Conservation (phyloP, 1,139 yeast genomes). For the Suhomyces kunorum region DNA sequence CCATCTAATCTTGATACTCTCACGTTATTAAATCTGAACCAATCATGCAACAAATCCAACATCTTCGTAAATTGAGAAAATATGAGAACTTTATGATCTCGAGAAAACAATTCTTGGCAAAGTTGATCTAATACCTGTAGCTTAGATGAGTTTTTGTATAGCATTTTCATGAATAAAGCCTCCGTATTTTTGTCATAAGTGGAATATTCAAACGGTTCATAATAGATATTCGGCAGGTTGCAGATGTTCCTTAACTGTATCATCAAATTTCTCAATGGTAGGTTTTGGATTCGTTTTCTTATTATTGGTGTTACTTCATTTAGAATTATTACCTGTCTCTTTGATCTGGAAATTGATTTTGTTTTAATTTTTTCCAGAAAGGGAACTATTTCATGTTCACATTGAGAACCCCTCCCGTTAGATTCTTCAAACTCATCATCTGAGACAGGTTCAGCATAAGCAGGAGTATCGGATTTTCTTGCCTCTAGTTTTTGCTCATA, state of each 20-base stretch:
- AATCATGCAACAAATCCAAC: constrained; percentile 75
- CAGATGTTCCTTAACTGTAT: constrained; percentile 86
- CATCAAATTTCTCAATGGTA: constrained; percentile 59
- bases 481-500: constrained; percentile 7
- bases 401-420: too few species aligned
- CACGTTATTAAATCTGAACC: constrained; percentile 41
- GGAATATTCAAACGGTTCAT: constrained; percentile 64
- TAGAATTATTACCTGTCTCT: constrained; percentile 20
- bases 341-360: constrained; percentile 5
- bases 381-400: constrained; percentile 4
- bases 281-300: constrained; percentile 23
- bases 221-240: constrained; percentile 80
- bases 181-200: constrained; percentile 19
- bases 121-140: constrained; percentile 68
- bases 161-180: constrained; percentile 29
- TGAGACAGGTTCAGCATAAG: constrained; percentile 30
- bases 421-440: constrained; percentile 29
- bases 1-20: constrained; percentile 76
- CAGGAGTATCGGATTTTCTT: neutral
- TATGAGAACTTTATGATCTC: constrained; percentile 67
- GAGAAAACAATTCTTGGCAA: constrained; percentile 46
- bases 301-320: constrained; percentile 21
- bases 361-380: neutral
- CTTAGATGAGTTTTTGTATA: constrained; percentile 64
- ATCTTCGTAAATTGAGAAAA: constrained; percentile 83